These are phyloP conservation scores for Exophiala sideris DNA, from an alignment of 2,329 filamentous ascomycete species.

Conservation along the genomic window DNA sequence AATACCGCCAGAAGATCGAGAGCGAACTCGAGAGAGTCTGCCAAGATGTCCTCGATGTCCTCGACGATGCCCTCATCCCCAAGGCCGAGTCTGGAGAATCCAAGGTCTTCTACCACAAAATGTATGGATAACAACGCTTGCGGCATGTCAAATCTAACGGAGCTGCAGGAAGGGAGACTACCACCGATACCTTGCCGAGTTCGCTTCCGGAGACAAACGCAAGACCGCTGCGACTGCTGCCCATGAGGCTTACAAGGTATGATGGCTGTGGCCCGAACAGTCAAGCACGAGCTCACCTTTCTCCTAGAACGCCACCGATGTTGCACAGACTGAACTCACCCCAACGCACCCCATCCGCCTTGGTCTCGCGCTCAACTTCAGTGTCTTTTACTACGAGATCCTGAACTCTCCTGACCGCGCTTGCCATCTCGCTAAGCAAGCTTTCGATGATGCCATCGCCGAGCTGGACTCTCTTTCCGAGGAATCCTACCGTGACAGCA, in stretches of 20 bases:
- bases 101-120: conserved; percentile 99
- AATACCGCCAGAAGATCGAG: conserved; percentile 99
- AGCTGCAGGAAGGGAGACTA: conserved; percentile 85
- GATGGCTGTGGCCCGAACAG: conserved; percentile 24
- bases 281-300: conserved; percentile 10
- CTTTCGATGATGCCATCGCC: conserved; percentile 96
- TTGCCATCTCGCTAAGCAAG: conserved; percentile 98
- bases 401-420: conserved; percentile 96
- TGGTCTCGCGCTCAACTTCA: conserved; percentile 97
- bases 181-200: conserved; percentile 92
- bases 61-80: conserved; percentile 90
- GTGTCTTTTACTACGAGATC: conserved; percentile 99
- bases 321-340: conserved; percentile 94
- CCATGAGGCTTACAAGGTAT: conserved; percentile 96
- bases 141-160: conserved; percentile 14
- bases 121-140: conserved; percentile 54
- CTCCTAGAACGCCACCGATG: conserved; percentile 84
- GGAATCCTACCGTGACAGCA: conserved; percentile 98
- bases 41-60: conserved; percentile 93
- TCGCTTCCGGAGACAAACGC: conserved; percentile 87
- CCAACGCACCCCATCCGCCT: conserved; percentile 98
- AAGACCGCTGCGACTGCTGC: conserved; percentile 82
- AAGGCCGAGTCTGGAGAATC: conserved; percentile 96
- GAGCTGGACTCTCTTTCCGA: conserved; percentile 97
- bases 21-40: conserved; percentile 95